Base-by-base conservation (phyloP, 345 rosid genomes). In the Salix caprea region DNA sequence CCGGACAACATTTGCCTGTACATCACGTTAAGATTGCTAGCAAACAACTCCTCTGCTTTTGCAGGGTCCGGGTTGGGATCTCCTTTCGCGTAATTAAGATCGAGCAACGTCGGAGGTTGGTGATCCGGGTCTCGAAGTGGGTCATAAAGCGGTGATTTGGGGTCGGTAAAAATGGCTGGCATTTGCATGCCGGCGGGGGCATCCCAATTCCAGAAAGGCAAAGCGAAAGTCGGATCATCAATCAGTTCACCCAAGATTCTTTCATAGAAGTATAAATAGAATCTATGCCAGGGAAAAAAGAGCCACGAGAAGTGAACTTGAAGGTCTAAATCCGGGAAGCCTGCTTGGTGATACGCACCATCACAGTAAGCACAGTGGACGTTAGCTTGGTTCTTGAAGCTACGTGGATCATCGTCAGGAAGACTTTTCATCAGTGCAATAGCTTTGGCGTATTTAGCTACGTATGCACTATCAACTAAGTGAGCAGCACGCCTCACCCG, bases 121-220 rank as follows among this genome's bases (percentile, higher is more conserved):
- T 90, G 92, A 24, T 37, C 74, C 2, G 82, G 68, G 23, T 84
- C 75, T 1, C 92, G 89, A 7, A 72, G 1, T 15, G 28, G 28
- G 48, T 90, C 88, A 12, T 87, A 84, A 18, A 87, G 83, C 1
- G 92, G 75, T 0, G 94, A 89, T 15, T 70, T 70, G 2, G 85
- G 78, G 80, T 89, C 69, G 1, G 86, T 10, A 23, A 70, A 90
- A 21, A 87, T 67, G 7, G 81, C n/a, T 1, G 92, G 94, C 80
- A 90, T 76, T 73, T 69, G 78, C 92, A 89, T 89, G 32, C 94
- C 94, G 1, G 66, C 50, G 0, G 94, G 87, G 10, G 88, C 64
- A 72, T 88, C 91, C 91, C 94, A 88, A 60, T 88, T 90, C 94
- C 94, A 88, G 23, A 74, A 90, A 0, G 93, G 90, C 71, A 88